Evolutionary conservation across 306 rosid species (phyloP).

Genomic region (Trifolium repens): DNA sequence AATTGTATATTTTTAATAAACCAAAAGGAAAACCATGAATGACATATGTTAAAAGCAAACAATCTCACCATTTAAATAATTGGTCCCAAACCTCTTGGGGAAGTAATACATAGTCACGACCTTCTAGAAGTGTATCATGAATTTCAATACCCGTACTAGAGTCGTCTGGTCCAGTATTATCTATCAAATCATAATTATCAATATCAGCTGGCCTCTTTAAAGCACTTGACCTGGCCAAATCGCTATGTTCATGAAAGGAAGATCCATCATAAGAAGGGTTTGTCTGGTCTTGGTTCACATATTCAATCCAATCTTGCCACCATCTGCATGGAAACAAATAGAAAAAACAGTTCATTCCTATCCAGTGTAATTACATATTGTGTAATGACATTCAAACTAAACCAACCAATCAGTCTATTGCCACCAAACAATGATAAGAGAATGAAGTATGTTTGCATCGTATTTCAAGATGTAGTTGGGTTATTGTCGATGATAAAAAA

Average conservation of each 20-base stretch:
- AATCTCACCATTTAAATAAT: conserved; percentile 68
- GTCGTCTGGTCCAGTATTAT: conserved; percentile 66
- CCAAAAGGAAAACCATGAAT: conserved; percentile 17
- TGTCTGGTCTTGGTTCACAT: conserved; percentile 91
- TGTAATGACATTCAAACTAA: conserved; percentile 33
- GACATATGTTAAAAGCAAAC: conserved; percentile 34
- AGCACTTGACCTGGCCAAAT: conserved; percentile 61
- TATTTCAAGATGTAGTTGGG: conserved; percentile 14
- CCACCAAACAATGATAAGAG: conserved; percentile 15
- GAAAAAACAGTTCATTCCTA: conserved; percentile 28
- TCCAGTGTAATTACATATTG: conserved; percentile 12
- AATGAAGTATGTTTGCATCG: background rate
- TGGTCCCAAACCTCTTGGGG: conserved; percentile 95
- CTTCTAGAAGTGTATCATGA: conserved; percentile 86
- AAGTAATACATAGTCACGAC: conserved; percentile 93
- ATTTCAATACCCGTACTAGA: conserved; percentile 61
- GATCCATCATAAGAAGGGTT: conserved; percentile 69
- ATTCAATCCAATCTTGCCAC: conserved; percentile 99
- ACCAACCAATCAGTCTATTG: conserved; percentile 36
- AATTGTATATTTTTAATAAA: conserved; percentile 35
- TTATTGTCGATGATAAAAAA: background rate
- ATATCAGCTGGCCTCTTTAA: conserved; percentile 77
- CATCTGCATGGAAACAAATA: conserved; percentile 62
- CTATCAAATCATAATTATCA: conserved; percentile 88
- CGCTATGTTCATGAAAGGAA: conserved; percentile 67